These are phyloP conservation scores for Saccharomycopsis sp. DNA, from an alignment of 805 yeast species.

Conservation along the genomic window DNA sequence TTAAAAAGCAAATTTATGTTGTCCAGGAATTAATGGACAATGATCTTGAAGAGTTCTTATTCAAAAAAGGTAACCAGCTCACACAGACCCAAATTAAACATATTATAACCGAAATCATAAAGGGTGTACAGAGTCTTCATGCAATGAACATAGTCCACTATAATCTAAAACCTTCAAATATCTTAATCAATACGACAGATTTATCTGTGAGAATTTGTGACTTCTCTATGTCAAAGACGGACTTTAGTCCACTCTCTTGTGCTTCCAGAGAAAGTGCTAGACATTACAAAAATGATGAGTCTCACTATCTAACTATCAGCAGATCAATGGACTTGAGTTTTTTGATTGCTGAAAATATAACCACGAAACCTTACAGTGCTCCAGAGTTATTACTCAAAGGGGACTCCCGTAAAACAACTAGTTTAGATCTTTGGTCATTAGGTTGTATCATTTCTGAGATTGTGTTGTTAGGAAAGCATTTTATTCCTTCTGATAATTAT, in stretches of 20 bases:
- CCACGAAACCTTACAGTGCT: conserved; percentile 90
- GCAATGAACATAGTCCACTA: not conserved
- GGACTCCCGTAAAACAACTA: conserved; percentile 73
- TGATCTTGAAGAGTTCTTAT: not conserved
- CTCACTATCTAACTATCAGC: not conserved
- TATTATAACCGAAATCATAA: not conserved
- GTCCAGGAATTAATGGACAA: conserved; percentile 11
- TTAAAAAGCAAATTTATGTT: not conserved
- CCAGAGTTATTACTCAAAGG: conserved; percentile 88
- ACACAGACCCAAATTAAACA: not conserved
- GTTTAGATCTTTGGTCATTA: conserved; percentile 88
- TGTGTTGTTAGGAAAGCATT: not conserved
- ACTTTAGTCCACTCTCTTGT: not conserved
- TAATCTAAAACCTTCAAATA: conserved; percentile 1
- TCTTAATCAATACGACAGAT: conserved; percentile 15
- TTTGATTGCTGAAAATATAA: conserved; percentile 1
- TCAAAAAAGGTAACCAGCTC: not conserved
- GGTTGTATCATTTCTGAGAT: conserved; percentile 80
- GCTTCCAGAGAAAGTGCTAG: not conserved
- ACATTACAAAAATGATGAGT: not conserved
- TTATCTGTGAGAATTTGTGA: not conserved
- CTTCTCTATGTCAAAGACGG: conserved; percentile 1
- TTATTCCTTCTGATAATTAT: not conserved
- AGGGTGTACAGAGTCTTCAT: not conserved
- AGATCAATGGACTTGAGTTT: not conserved